Percentiles rank a stretch among this genome's conserved stretches.
Conservation (phyloP, 2,329 filamentous ascomycete genomes). For the Penicillium decumbens region DNA sequence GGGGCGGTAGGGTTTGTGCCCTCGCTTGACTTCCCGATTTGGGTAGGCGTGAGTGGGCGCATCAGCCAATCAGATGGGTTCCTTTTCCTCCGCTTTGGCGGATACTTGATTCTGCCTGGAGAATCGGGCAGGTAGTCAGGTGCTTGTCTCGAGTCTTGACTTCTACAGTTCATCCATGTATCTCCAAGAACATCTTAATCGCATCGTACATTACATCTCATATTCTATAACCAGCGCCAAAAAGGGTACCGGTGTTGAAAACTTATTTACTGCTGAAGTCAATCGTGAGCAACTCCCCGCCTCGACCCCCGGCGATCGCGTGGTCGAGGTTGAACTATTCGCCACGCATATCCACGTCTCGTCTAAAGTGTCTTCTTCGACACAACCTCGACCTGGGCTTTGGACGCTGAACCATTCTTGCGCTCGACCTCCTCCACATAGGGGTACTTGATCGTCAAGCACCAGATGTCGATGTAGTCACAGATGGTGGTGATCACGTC, state of each 20-base stretch:
- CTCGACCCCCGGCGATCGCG: conserved; percentile 6
- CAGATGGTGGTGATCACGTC: conserved; percentile 97
- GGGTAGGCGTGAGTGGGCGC: conserved; percentile 11
- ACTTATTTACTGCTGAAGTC: conserved; percentile 15
- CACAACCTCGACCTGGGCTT: conserved; percentile 19
- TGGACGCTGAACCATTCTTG: conserved; percentile 26
- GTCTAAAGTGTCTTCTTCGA: conserved; percentile 27
- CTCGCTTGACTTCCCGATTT: conserved; percentile 36
- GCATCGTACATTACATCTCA: conserved; percentile 16
- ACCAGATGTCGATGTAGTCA: conserved; percentile 98
- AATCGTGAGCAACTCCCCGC: conserved; percentile 10
- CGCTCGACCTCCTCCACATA: conserved; percentile 41
- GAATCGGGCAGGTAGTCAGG: conserved; percentile 14
- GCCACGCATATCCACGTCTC: conserved; percentile 4
- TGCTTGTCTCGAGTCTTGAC: background rate
- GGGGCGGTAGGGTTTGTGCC: conserved; percentile 34
- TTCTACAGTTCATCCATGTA: background rate
- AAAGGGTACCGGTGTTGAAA: conserved; percentile 9
- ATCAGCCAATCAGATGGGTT: conserved; percentile 17
- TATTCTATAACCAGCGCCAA: conserved; percentile 10
- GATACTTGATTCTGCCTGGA: conserved; percentile 10
- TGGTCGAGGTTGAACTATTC: conserved; percentile 16
- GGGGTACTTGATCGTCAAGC: conserved; percentile 89
- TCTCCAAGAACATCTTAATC: background rate
- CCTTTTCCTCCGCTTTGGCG: background rate